phyloP scores from a whole-genome alignment of 441 rosid genomes.

The Pelargonium cotyledonis region DNA sequence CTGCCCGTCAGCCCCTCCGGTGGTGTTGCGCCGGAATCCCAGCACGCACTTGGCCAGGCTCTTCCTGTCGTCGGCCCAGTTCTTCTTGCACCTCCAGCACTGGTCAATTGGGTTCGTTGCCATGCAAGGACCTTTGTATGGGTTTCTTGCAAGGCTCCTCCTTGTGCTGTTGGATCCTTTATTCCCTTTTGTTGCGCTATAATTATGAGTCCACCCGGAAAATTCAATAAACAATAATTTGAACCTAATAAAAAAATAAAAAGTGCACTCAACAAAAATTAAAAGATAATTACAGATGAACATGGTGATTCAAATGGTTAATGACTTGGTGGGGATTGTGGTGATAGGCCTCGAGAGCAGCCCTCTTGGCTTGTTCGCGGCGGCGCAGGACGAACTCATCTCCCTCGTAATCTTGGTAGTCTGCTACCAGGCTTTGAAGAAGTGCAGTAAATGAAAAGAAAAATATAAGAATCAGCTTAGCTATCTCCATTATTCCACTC shows the following conservation, averaged over 20 bases:
- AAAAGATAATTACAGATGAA: background rate
- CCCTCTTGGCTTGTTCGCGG: slow-evolving; percentile 4
- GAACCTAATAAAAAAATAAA: too few species aligned
- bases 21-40: slow-evolving; percentile 46
- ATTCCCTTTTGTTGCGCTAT: background rate
- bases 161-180: background rate
- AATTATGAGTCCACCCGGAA: too few species aligned
- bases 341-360: slow-evolving; percentile 11
- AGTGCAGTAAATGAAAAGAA: background rate
- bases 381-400: slow-evolving; percentile 16
- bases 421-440: background rate
- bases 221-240: too few species aligned
- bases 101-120: slow-evolving; percentile 56
- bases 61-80: slow-evolving; percentile 44
- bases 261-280: too few species aligned
- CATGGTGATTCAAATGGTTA: background rate
- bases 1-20: slow-evolving; percentile 37
- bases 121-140: slow-evolving; percentile 34
- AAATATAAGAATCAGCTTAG: background rate
- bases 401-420: slow-evolving; percentile 6
- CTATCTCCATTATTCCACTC: background rate
- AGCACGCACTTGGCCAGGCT: slow-evolving; percentile 34
- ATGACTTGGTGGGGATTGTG: slow-evolving; percentile 5
- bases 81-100: slow-evolving; percentile 45
- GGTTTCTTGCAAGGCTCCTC: background rate